A percentile compares a stretch with the other conserved stretches of the same genome.
phyloP scores from a whole-genome alignment of 2,329 filamentous ascomycete species.

The Hymenoscyphus infarciens region DNA sequence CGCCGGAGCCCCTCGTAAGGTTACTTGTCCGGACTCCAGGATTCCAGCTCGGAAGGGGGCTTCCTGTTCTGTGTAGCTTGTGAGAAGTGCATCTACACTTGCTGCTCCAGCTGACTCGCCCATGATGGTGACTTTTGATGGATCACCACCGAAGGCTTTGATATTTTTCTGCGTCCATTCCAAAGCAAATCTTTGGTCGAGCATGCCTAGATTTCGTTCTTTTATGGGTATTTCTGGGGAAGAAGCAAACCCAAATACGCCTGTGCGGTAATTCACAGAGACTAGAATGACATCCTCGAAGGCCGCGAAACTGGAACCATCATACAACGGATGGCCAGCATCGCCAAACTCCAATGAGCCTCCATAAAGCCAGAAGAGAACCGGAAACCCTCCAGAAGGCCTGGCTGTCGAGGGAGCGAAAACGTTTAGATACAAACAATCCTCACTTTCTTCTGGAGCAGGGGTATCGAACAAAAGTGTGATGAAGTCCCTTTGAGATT shows the following conservation, averaged over 20 bases:
- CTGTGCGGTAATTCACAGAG: conserved; percentile 20
- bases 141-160: conserved; percentile 54
- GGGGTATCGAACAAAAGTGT: conserved; percentile 12
- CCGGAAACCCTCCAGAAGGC: conserved; percentile 27
- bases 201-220: conserved; percentile 38
- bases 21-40: conserved; percentile 6
- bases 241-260: conserved; percentile 46
- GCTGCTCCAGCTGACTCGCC: conserved; percentile 28
- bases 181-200: conserved; percentile 48
- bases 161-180: conserved; percentile 58
- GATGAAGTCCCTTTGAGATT: not conserved
- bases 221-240: conserved; percentile 42
- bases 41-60: conserved; percentile 17
- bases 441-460: conserved; percentile 27
- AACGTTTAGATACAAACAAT: conserved; percentile 38
- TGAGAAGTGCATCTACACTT: conserved; percentile 26
- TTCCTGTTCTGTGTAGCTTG: conserved; percentile 5
- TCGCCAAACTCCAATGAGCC: conserved; percentile 30
- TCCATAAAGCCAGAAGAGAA: conserved; percentile 42
- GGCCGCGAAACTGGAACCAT: conserved; percentile 19
- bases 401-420: conserved; percentile 27
- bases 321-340: conserved; percentile 12
- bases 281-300: conserved; percentile 22
- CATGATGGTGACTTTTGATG: conserved; percentile 31
- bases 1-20: not conserved